Base-by-base conservation (phyloP, 164 flowering plant genomes). In the Houttuynia cordata region DNA sequence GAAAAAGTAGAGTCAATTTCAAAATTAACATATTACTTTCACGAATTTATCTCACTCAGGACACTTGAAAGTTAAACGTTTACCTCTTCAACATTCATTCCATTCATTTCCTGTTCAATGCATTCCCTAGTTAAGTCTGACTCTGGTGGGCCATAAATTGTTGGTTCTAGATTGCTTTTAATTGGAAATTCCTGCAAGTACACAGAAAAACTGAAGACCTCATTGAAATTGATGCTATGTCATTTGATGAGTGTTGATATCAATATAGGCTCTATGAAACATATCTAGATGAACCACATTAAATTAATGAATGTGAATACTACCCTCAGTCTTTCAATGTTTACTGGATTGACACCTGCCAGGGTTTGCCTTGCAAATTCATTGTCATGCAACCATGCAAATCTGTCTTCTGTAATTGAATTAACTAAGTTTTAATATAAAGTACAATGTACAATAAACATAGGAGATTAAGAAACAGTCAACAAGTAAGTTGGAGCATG, bases 271-370 rank as follows among this genome's bases (percentile, higher is more conserved):
- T 2, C 2, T 2, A 30, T 30, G 6, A 6, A 30, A 42, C 17
- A 42, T 8, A 14, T 42, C 14, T 1, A 42, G 13, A 22, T 54
- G 57, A 13, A 54, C 15, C 14, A 19, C 30, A 24, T 24, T 9
- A 62, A 30, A 37, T 22, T 20, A 10, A 23, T 22, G 3, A 15
- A 7, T 17, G 15, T 41, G 13, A 7, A 52, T 58, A 3, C 39
- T 65, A 88, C 98, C 96, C 76, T 85, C 74, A 92, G 59, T 66
- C 75, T 61, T 70, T 89, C 83, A 62, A 92, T 92, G 70, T 77
- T 84, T 51, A 92, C 90, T 1, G 98, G 96, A 60, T 92, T 89
- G 57, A 89, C 87, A 42, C 96, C 96, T 23, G 98, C 98, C 66
- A 92, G 69, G 34, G 80, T 57, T 71, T 92, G 98, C 14, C 96